Evolutionary conservation across 768 basidiomycete species (phyloP), one percentile per base, ranked within the genome.

Genomic region (Amanita muscaria): DNA sequence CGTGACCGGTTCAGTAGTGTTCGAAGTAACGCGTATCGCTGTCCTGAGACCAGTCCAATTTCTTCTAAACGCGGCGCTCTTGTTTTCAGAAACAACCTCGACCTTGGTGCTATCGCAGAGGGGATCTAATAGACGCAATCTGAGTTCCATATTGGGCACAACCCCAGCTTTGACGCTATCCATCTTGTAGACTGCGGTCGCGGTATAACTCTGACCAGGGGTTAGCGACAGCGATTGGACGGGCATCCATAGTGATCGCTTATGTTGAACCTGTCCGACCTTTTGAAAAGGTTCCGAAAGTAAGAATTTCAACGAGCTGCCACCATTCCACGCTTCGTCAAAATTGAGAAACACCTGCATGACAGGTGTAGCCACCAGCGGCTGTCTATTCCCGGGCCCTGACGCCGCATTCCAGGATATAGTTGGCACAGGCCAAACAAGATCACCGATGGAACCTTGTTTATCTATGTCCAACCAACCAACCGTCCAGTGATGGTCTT

Each of bases 391-490:
- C n/a, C n/a, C n/a, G n/a, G n/a, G n/a, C n/a, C 7, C 14, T n/a
- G 14, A 23, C 10, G 5, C 21, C 21, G 30, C 27, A n/a, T 16
- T 23, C 24, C 12, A 33, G 11, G 5, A 7, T 5, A 35, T 25
- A 12, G 23, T 39, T 8, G 45, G 39, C n/a, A 23, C 29, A 32
- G 45, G 38, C 45, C 45, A 46, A 14, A 46, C 18, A 4, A 40
- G 19, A 46, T 46, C 38, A 8, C 45, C 45, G 16, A 46, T 22
- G 5, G 45, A 40, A 18, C 8, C 18, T 18, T 14, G 27, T 22
- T 46, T 46, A 1, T 46, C 37, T 3, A 46, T 16, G 38, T 46
- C 38, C 29, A 33, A n/a, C 45, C 45, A 46, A 12, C 45, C 45
- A 23, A 16, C 22, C 11, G 43, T 44, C 33, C 43, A 44, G 16